These are phyloP conservation scores for Salix udensis DNA, from an alignment of 345 rosid species.

Conservation along the genomic window DNA sequence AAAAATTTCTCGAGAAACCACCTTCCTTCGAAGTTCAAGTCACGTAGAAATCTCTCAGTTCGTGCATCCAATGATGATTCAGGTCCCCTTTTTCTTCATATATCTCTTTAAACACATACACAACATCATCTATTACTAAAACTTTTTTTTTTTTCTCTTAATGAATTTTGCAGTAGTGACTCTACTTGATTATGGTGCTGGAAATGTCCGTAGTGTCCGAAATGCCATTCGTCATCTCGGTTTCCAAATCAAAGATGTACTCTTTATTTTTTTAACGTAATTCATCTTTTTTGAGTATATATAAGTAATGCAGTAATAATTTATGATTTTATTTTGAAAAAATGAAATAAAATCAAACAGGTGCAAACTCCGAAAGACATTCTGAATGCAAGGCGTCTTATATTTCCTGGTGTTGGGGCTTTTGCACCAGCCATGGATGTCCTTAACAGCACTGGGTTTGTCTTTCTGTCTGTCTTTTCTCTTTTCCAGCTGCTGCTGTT, in stretches of 20 bases:
- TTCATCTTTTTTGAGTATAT: not conserved
- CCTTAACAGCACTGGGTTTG: constrained; percentile 67
- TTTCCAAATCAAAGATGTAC: constrained; percentile 69
- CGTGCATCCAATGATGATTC: constrained; percentile 61
- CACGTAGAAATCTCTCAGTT: constrained; percentile 38
- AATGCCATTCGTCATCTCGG: constrained; percentile 84
- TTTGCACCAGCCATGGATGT: constrained; percentile 95
- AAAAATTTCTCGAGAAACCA: constrained; percentile 14
- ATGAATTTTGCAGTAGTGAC: constrained; percentile 49
- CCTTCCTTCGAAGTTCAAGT: constrained; percentile 35
- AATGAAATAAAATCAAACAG: constrained; percentile 28
- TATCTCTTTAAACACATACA: not conserved
- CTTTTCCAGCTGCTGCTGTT: not conserved
- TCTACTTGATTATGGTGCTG: constrained; percentile 93
- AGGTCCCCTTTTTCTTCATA: constrained; percentile 33
- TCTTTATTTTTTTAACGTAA: not conserved
- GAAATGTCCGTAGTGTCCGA: constrained; percentile 86
- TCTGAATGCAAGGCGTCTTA: constrained; percentile 64
- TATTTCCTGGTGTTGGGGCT: constrained; percentile 94
- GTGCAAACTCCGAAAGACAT: constrained; percentile 80
- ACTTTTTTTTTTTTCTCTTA: not conserved
- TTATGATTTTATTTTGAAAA: not conserved
- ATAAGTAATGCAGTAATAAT: not conserved
- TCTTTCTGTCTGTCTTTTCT: not conserved
- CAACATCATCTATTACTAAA: not conserved